These are phyloP conservation scores for Eucalyptus victrix DNA, from an alignment of 345 rosid species.

Conservation along the genomic window DNA sequence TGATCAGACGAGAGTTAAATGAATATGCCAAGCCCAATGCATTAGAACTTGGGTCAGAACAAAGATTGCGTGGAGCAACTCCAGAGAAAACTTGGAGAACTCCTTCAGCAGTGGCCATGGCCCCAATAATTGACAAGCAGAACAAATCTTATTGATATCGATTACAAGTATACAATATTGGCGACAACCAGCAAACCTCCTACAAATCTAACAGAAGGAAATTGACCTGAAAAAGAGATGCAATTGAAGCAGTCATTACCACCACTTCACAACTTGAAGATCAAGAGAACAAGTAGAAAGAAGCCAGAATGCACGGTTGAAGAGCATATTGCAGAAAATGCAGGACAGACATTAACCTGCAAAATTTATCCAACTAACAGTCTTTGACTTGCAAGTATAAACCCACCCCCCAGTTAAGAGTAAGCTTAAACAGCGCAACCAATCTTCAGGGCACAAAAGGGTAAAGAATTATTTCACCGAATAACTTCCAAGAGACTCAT, in stretches of 20 bases:
- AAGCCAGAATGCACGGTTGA: not conserved
- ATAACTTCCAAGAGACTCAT: not conserved
- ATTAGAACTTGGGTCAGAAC: constrained; percentile 9
- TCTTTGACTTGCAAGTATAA: not conserved
- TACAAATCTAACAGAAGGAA: not conserved
- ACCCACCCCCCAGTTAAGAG: not conserved
- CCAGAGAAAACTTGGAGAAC: constrained; percentile 34
- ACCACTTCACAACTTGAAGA: not conserved
- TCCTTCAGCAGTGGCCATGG: constrained; percentile 40
- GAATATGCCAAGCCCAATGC: constrained; percentile 2
- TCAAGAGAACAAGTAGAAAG: not conserved
- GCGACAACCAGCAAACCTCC: not conserved
- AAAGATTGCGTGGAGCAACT: constrained; percentile 14
- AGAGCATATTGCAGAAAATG: not conserved
- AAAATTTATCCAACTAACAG: not conserved
- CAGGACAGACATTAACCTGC: not conserved
- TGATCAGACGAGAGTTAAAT: constrained; percentile 2
- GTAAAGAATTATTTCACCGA: not conserved
- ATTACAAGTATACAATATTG: not conserved
- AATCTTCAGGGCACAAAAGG: not conserved
- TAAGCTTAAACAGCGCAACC: not conserved
- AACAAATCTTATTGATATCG: not conserved
- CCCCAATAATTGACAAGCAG: not conserved
- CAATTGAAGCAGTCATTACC: not conserved
- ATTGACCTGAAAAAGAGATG: not conserved